Conservation (phyloP, 805 yeast genomes). For the Teunomyces barrocoloradensis region DNA sequence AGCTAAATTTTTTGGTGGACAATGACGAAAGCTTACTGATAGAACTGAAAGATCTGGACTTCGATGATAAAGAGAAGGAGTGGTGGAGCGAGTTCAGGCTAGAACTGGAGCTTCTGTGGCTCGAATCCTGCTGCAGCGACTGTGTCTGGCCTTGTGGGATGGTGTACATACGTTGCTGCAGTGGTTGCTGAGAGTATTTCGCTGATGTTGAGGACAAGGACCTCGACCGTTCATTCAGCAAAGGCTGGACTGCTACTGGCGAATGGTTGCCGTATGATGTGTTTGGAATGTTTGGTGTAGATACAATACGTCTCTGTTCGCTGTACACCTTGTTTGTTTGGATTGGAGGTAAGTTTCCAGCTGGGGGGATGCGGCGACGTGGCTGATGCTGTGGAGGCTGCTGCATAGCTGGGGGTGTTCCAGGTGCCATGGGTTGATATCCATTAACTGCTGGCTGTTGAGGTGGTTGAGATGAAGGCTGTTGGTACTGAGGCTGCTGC, state of each 20-base stretch:
- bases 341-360: slow-evolving; percentile 2
- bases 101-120: slow-evolving; percentile 15
- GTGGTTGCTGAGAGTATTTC: slow-evolving; percentile 7
- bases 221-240: slow-evolving; percentile 21
- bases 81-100: slow-evolving; percentile 26
- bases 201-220: slow-evolving; percentile 26
- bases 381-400: not conserved
- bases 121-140: slow-evolving; percentile 6
- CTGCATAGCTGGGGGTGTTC: not conserved
- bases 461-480: slow-evolving; percentile 8
- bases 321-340: slow-evolving; percentile 4
- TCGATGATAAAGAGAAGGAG: slow-evolving; percentile 36
- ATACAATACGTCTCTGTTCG: slow-evolving; percentile 26
- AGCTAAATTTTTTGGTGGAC: slow-evolving; percentile 39
- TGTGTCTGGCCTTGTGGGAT: slow-evolving; percentile 8
- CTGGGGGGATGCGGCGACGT: slow-evolving; percentile 3
- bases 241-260: slow-evolving; percentile 6
- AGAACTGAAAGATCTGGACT: slow-evolving; percentile 41
- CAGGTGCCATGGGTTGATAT: not conserved
- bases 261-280: slow-evolving; percentile 1
- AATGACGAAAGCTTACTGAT: slow-evolving; percentile 39
- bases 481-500: slow-evolving; percentile 7
- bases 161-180: slow-evolving; percentile 7
- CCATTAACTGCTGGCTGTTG: slow-evolving; percentile 3
- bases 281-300: slow-evolving; percentile 22